phyloP scores from a whole-genome alignment of 257 asterid genomes.

The Haberlea rhodopensis region DNA sequence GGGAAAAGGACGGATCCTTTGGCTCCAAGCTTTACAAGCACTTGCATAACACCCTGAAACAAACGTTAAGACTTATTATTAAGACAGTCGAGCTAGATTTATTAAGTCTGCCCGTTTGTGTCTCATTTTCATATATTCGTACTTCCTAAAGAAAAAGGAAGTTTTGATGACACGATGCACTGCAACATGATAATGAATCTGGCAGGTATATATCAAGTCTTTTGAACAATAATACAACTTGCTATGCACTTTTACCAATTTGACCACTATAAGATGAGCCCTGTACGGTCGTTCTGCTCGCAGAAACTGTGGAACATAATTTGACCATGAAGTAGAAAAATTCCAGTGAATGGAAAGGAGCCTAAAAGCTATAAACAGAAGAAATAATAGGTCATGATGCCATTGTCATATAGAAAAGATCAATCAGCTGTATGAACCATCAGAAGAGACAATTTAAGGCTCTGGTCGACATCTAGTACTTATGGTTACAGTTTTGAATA shows the following conservation, averaged over 20 bases:
- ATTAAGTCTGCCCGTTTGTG: not conserved
- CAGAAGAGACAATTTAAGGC: not conserved
- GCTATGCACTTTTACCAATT: not conserved
- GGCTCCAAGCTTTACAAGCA: slow-evolving; percentile 86
- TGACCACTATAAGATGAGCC: not conserved
- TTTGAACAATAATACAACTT: not conserved
- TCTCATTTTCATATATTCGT: not conserved
- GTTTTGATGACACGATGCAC: not conserved
- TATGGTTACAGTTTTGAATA: not conserved
- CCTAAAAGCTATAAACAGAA: not conserved
- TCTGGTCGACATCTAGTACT: not conserved
- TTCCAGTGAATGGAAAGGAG: not conserved
- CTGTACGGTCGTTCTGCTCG: not conserved
- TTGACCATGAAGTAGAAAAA: not conserved
- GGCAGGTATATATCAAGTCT: not conserved
- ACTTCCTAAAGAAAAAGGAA: not conserved
- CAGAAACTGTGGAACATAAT: not conserved
- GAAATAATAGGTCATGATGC: slow-evolving; percentile 2
- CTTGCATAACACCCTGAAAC: slow-evolving; percentile 83
- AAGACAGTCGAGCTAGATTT: not conserved
- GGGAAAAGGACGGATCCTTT: slow-evolving; percentile 80
- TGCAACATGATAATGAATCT: not conserved
- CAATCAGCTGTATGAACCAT: slow-evolving; percentile 5
- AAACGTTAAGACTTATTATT: not conserved
- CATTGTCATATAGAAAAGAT: slow-evolving; percentile 5